Conservation (phyloP, 345 rosid species). For the Citrus hindsii region DNA sequence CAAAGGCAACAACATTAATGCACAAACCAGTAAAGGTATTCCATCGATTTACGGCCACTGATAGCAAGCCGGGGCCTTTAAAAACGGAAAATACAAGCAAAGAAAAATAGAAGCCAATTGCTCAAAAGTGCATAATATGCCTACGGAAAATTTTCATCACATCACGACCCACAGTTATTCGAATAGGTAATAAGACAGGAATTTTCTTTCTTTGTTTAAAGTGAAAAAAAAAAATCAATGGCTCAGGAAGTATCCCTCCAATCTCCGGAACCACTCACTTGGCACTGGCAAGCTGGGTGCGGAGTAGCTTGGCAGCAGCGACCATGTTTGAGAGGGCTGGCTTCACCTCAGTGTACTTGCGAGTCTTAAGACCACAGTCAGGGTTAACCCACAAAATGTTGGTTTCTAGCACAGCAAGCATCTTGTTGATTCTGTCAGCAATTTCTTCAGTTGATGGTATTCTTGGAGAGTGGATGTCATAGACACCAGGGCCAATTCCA, state of each 20-base stretch:
- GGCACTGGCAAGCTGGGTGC: conserved; percentile 78
- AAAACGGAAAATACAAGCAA: background rate
- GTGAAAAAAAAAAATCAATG: conserved; percentile 4
- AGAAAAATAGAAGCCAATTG: background rate
- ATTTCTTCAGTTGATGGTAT: conserved; percentile 91
- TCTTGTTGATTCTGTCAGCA: conserved; percentile 90
- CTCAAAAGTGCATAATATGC: conserved; percentile 18
- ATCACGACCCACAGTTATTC: conserved; percentile 21
- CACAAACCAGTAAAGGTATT: conserved; percentile 22
- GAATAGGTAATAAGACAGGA: conserved; percentile 8
- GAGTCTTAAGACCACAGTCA: conserved; percentile 94
- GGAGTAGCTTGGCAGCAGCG: conserved; percentile 86
- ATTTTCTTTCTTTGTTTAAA: background rate
- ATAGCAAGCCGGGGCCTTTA: conserved; percentile 4
- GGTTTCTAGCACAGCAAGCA: conserved; percentile 89
- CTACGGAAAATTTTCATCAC: conserved; percentile 16
- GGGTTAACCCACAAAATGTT: conserved; percentile 99
- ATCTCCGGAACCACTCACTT: conserved; percentile 48
- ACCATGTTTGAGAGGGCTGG: conserved; percentile 93
- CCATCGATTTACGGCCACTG: conserved; percentile 12
- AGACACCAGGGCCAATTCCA: conserved; percentile 96
- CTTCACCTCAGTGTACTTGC: conserved; percentile 85
- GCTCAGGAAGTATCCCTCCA: background rate
- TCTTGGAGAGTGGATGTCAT: conserved; percentile 96
- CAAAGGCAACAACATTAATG: background rate